Base-by-base conservation (phyloP, 1,139 yeast genomes). In the Protomyces pachydermus region DNA sequence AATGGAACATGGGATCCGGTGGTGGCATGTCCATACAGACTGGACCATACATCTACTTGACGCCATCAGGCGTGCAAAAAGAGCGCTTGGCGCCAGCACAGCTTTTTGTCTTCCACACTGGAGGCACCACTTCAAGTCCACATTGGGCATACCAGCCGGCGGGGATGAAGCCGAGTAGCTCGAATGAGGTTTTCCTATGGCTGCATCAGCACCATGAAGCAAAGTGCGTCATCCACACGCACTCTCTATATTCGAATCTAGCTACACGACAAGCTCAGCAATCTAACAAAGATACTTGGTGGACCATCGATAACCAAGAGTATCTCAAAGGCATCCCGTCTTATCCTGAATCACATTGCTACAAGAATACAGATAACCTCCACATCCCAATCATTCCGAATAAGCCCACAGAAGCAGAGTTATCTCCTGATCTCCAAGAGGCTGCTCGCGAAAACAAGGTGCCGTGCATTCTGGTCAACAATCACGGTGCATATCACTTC, bases 401-500 rank as follows among this genome's bases (percentile, higher is more conserved):
- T 74, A 85, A 88, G 4, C 91, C 95, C 20, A 89, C 84, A 68
- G 98, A 91, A 73, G 95, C 89, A 72, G 91, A 90, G 68, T 79
- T 91, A 70, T 83, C 87, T n/a, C 87, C 82, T 38, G 78, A 84
- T 25, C 78, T 91, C 60, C 83, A 83, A 69, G 77, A 81, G 65
- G 87, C 91, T 1, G 82, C 91, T 65, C 76, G 71, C 32, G 78
- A 81, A 20, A 87, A 89, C 70, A 81, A 83, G 0, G 78, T 96
- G 2, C 82, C 91, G 6, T 97, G 98, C 0, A 91, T 91, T 0
- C 79, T 91, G 65, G 98, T 91, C 6, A 82, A 96, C 74, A 81
- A 97, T 73, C 98, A 91, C 72, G 98, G 98, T 0, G 86, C 91
- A 52, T 91, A 87, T 72, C 97, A 91, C 16, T 91, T 98, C 97